Evolutionary conservation across 805 yeast species (phyloP).

Genomic region (Candida stauntonica): DNA sequence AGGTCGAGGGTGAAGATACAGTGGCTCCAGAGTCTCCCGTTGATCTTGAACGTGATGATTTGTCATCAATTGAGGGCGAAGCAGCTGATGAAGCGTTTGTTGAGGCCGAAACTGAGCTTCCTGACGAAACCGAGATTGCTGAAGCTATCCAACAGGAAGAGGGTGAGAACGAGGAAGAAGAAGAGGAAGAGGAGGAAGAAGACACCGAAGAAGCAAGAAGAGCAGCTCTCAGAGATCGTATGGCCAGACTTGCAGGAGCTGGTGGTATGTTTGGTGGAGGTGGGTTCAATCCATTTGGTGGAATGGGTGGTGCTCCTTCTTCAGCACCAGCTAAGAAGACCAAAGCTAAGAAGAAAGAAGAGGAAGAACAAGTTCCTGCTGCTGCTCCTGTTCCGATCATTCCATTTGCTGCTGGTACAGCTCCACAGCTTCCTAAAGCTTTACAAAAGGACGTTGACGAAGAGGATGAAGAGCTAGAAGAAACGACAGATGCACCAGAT

Average conservation of each 20-base stretch:
- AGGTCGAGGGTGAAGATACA: too few relatives aligned
- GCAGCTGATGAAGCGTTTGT: conserved; percentile 45
- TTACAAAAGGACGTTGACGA: conserved; percentile 15
- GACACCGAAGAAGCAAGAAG: conserved; percentile 76
- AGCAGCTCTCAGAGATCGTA: conserved; percentile 77
- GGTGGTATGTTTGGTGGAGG: conserved; percentile 48
- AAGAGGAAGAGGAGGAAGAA: conserved; percentile 52
- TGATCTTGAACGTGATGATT: conserved; percentile 29
- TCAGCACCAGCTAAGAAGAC: conserved; percentile 21
- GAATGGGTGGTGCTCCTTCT: conserved; percentile 32
- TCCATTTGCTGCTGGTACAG: conserved; percentile 39
- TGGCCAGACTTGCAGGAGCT: conserved; percentile 92
- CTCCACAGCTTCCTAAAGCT: conserved; percentile 23
- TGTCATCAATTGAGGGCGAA: too few relatives aligned
- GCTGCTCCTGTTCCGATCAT: conserved; percentile 46
- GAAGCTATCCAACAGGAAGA: conserved; percentile 9
- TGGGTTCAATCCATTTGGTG: conserved; percentile 39
- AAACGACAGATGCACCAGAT: conserved; percentile 11
- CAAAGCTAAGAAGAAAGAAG: conserved; percentile 22
- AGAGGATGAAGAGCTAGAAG: conserved; percentile 6
- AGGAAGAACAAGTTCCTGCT: conserved; percentile 19
- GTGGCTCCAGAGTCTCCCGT: not conserved
- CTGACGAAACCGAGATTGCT: conserved; percentile 10
- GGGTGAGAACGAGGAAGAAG: conserved; percentile 30
- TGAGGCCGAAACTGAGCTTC: conserved; percentile 15